Evolutionary conservation across 208 protist species (phyloP).

Genomic region (Strigomonas culicis): DNA sequence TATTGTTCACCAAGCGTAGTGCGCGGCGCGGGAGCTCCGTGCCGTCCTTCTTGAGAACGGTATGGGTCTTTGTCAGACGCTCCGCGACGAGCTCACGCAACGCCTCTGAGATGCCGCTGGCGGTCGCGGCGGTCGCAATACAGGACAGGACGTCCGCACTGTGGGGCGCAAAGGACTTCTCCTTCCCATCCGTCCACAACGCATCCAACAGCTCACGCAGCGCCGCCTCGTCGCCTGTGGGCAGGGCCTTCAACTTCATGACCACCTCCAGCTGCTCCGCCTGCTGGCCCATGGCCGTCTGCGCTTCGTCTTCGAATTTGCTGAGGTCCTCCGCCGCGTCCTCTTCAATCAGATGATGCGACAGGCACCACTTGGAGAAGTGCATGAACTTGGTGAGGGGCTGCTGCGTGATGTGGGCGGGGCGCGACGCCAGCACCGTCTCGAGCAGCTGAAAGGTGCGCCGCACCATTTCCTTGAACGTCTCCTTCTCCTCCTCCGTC

Average conservation of each 20-base stretch:
- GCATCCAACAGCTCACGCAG: conserved; percentile 31
- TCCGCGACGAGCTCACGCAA: conserved; percentile 35
- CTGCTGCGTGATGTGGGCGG: conserved; percentile 22
- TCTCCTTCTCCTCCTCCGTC: conserved; percentile 28
- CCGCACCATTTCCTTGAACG: conserved; percentile 26
- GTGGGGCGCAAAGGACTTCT: conserved; percentile 40
- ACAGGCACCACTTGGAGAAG: conserved; percentile 52
- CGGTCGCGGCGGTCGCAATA: conserved; percentile 47
- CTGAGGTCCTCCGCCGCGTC: conserved; percentile 21
- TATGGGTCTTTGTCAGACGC: conserved; percentile 58
- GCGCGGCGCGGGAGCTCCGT: conserved; percentile 63
- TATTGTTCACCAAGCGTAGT: conserved; percentile 60
- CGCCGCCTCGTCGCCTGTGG: conserved; percentile 27
- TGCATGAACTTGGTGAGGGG: conserved; percentile 57
- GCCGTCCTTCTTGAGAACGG: conserved; percentile 15
- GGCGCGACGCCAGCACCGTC: conserved; percentile 22
- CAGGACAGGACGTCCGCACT: conserved; percentile 80
- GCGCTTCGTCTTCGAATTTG: conserved; percentile 31
- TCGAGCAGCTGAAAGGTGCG: conserved; percentile 28
- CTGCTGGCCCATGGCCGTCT: conserved; percentile 37
- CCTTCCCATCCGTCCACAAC: conserved; percentile 43
- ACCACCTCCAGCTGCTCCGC: conserved; percentile 74
- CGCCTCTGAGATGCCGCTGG: conserved; percentile 27
- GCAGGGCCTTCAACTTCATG: conserved; percentile 48
- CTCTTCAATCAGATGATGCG: conserved; percentile 28